Evolutionary conservation across 2,329 filamentous ascomycete genomes (phyloP).

Genomic region (Taxawa tesnikishii): DNA sequence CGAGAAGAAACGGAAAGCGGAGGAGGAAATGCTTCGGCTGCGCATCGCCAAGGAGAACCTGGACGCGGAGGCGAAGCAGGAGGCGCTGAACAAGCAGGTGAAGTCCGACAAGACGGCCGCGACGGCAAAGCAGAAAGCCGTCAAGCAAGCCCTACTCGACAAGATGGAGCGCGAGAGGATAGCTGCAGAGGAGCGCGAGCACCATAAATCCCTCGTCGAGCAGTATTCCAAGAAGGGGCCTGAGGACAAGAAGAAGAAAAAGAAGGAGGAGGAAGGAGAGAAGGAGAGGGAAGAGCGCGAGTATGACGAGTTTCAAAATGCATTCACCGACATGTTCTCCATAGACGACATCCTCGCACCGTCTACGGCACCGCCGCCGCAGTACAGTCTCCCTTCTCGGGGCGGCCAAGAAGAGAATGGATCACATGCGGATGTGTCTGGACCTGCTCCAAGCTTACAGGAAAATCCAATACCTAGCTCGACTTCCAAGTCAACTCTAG

Average conservation of each 20-base stretch:
- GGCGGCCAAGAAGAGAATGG: no score
- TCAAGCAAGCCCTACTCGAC: constrained; percentile 9
- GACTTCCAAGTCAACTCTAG: no score
- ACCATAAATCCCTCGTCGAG: constrained; percentile 23
- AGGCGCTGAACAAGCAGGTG: constrained; percentile 10
- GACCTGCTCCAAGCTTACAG: no score
- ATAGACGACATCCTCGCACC: no score
- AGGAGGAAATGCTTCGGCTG: constrained; percentile 15
- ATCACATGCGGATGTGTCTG: no score
- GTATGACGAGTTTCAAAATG: no score
- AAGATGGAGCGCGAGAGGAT: constrained; percentile 3
- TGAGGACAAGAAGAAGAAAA: constrained; percentile 26
- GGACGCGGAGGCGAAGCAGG: no score
- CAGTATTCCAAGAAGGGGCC: constrained; percentile 28
- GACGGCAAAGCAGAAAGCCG: constrained; percentile 9
- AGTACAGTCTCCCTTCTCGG: no score
- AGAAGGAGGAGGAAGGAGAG: constrained; percentile 28
- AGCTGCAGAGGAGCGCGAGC: constrained; percentile 27
- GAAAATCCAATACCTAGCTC: no score
- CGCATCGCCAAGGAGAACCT: no score
- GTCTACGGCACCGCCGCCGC: no score
- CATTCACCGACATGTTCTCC: no score
- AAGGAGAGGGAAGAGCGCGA: constrained; percentile 32
- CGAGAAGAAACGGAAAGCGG: constrained; percentile 22
- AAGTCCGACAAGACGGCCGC: constrained; percentile 4